A percentile compares a stretch with the other conserved stretches of the same genome.
Evolutionary conservation across 805 yeast genomes (phyloP).

Genomic region (Cyberlindnera mycetangii): DNA sequence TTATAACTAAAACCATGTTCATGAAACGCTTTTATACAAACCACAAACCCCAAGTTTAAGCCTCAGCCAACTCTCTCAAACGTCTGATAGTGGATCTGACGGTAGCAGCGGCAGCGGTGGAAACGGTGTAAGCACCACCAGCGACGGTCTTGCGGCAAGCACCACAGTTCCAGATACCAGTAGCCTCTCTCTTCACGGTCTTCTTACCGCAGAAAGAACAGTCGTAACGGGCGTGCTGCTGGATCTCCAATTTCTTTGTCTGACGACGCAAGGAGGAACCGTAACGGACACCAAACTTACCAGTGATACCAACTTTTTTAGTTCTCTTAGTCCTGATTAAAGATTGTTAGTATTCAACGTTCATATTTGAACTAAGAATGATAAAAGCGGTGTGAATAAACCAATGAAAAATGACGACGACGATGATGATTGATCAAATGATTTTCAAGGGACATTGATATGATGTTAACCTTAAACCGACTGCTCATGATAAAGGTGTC

Average conservation of each 20-base stretch:
- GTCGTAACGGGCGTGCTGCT: constrained; percentile 98
- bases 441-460: too few relatives aligned
- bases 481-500: too few relatives aligned
- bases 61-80: constrained; percentile 99
- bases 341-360: constrained; percentile 38
- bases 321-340: constrained; percentile 95
- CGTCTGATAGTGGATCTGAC: constrained; percentile 99
- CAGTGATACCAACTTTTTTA: constrained; percentile 99
- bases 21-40: constrained; percentile 27
- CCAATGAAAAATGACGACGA: not conserved
- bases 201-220: constrained; percentile 99
- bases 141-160: constrained; percentile 96
- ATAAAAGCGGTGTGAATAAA: not conserved
- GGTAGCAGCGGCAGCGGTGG: constrained; percentile 99
- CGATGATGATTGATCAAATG: too few relatives aligned
- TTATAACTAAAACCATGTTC: constrained; percentile 14
- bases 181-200: constrained; percentile 94
- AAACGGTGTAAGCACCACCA: constrained; percentile 99
- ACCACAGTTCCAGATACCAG: constrained; percentile 98
- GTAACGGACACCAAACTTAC: constrained; percentile 99
- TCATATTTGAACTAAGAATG: not conserved
- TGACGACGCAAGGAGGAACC: constrained; percentile 99
- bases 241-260: constrained; percentile 98
- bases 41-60: constrained; percentile 49
- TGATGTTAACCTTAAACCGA: too few relatives aligned